Conservation (phyloP, 352 stramenopile species). For the Thraustochytrium striatum region DNA sequence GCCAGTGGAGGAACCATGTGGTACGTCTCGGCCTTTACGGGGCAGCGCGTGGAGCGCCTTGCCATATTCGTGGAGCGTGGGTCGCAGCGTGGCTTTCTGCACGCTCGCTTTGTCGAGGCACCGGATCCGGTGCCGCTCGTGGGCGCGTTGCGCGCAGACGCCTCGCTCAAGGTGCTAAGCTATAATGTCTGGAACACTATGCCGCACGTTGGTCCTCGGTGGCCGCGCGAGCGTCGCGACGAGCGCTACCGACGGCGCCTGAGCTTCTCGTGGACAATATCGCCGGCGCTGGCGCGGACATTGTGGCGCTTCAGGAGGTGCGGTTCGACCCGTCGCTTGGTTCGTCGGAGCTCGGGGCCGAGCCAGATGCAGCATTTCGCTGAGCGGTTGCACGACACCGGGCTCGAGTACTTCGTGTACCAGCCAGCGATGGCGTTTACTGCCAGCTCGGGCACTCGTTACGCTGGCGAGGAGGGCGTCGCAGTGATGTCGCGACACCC, state of each 20-base stretch:
- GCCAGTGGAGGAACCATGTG: too few relatives aligned
- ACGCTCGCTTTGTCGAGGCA: too few relatives aligned
- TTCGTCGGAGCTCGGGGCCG: slow-evolving; percentile 58
- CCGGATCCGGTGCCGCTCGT: too few relatives aligned
- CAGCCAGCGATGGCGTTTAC: slow-evolving; percentile 78
- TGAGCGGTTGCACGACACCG: slow-evolving; percentile 57
- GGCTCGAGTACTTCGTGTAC: slow-evolving; percentile 71
- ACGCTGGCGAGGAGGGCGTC: slow-evolving; percentile 73
- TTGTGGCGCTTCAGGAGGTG: slow-evolving; percentile 79
- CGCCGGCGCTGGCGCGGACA: slow-evolving; percentile 59
- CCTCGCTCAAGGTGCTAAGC: slow-evolving; percentile 70
- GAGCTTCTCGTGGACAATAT: slow-evolving; percentile 68
- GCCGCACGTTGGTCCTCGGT: slow-evolving; percentile 66
- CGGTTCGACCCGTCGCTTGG: slow-evolving; percentile 73
- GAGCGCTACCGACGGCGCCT: slow-evolving; percentile 70
- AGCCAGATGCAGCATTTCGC: slow-evolving; percentile 71
- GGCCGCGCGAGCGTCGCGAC: slow-evolving; percentile 59
- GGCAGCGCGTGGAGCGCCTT: too few relatives aligned
- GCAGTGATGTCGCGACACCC: slow-evolving; percentile 72
- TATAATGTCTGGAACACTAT: slow-evolving; percentile 86
- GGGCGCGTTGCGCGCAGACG: too few relatives aligned
- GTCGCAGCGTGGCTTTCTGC: too few relatives aligned
- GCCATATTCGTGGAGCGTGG: too few relatives aligned
- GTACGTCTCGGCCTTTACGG: too few relatives aligned
- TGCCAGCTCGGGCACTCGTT: slow-evolving; percentile 59